These are phyloP conservation scores for Lotus japonicus DNA, from an alignment of 306 rosid genomes.

Conservation along the genomic window DNA sequence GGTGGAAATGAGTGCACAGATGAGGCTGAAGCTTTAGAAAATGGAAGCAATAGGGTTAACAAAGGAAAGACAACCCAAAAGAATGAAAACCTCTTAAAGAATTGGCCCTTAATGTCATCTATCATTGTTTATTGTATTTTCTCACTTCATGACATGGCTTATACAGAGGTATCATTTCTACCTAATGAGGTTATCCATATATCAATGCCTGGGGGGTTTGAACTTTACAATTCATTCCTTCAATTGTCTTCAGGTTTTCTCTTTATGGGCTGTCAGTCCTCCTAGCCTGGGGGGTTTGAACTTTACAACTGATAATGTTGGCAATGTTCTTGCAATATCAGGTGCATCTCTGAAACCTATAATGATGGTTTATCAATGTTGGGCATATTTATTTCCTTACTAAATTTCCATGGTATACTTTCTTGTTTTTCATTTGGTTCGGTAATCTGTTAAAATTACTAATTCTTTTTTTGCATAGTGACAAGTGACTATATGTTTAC, in stretches of 20 bases:
- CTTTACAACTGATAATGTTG: slow-evolving; percentile 54
- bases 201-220: no score
- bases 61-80: no score
- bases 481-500: not conserved
- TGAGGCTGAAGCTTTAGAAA: no score
- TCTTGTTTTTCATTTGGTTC: no score
- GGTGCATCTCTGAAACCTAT: slow-evolving; percentile 26
- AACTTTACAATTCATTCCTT: no score
- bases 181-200: not conserved
- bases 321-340: slow-evolving; percentile 57
- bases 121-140: no score
- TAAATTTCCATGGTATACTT: no score
- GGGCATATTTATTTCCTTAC: no score
- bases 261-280: slow-evolving; percentile 75
- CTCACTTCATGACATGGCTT: slow-evolving; percentile 82
- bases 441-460: not conserved
- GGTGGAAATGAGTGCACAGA: slow-evolving; percentile 11
- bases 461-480: no score
- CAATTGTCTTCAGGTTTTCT: slow-evolving; percentile 60
- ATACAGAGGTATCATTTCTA: slow-evolving; percentile 54
- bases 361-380: not conserved
- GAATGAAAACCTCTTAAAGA: no score
- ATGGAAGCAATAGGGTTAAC: no score
- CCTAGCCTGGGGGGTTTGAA: slow-evolving; percentile 48
- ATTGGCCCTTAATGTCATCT: no score